Evolutionary conservation across 352 stramenopile genomes (phyloP), one percentile per base, ranked within the genome.

Genomic region (Phytophthora palmivora): DNA sequence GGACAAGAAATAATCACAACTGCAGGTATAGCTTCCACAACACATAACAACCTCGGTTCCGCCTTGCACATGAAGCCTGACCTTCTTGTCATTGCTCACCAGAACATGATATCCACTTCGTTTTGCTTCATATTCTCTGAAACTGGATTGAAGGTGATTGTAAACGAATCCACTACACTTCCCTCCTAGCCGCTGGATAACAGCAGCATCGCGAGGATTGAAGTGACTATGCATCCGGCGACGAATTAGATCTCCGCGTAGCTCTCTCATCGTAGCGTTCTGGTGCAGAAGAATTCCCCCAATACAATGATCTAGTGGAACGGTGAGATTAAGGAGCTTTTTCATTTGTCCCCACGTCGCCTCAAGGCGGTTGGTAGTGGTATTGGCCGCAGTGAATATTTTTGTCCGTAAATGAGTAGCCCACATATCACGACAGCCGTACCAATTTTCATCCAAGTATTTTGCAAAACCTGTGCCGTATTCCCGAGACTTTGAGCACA

Each of bases 351-450:
- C 22, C n/a, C n/a, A n/a, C n/a, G n/a, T n/a, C n/a, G n/a, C n/a
- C n/a, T n/a, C n/a, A n/a, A n/a, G n/a, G n/a, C 50, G 22, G 19
- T 16, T 22, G 30, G n/a, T 24, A 3, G 50, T 58, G 8, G 50
- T 58, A 38, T 49, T 58, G 7, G 11, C 49, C 11, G 49, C 21
- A 7, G 49, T 57, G 36, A 47, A 57, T 19, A 24, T 57, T 24
- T 57, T 57, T 15, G 11, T 39, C 2, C 49, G 49, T 12, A 57
- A 37, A 19, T 57, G 49, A 14, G 22, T 48, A 32, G 49, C 49
- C 36, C 37, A 57, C 36, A 39, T 48, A 5, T 50, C 16, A 10
- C 39, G 28, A 37, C 41, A 59, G 4, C 26, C 24, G 22, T 34
- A 44, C 51, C 38, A 50, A 38, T 59, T 59, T 4, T 3, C 16